Conservation (phyloP, 257 asterid genomes). For the Cynanchum wilfordii region DNA sequence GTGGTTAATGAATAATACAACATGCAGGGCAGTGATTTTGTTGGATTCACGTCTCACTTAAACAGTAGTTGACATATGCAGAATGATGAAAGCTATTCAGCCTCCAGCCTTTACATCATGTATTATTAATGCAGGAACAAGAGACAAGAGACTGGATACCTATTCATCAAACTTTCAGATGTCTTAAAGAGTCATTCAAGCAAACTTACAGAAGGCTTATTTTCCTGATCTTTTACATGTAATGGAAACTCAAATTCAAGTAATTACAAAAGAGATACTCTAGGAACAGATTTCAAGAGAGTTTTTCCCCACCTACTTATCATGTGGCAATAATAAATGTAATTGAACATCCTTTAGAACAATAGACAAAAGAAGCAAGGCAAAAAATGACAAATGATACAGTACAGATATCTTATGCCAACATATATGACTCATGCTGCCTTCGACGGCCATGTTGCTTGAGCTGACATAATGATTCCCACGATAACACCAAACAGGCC, state of each 20-base stretch:
- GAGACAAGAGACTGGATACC: too few relatives aligned
- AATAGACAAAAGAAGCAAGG: neutral
- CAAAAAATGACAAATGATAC: constrained; percentile 12
- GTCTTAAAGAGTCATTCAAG: neutral
- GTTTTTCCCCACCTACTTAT: neutral
- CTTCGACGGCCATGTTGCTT: constrained; percentile 92
- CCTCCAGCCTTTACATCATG: too few relatives aligned
- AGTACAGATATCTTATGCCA: constrained; percentile 20
- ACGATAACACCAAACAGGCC: constrained; percentile 96
- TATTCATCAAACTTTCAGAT: neutral
- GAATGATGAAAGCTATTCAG: too few relatives aligned
- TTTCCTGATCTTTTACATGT: neutral
- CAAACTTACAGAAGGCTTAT: neutral
- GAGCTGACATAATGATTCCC: constrained; percentile 98
- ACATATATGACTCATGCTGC: constrained; percentile 24
- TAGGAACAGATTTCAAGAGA: neutral
- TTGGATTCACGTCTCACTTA: too few relatives aligned
- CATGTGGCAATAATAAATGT: neutral
- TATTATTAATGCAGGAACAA: too few relatives aligned
- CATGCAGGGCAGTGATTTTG: too few relatives aligned
- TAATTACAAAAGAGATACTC: neutral
- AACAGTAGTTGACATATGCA: too few relatives aligned
- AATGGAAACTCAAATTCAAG: neutral
- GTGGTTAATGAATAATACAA: too few relatives aligned
- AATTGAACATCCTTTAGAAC: neutral